These are phyloP conservation scores for Colletotrichum zoysiae DNA, from an alignment of 2,329 filamentous ascomycete species.

Conservation along the genomic window DNA sequence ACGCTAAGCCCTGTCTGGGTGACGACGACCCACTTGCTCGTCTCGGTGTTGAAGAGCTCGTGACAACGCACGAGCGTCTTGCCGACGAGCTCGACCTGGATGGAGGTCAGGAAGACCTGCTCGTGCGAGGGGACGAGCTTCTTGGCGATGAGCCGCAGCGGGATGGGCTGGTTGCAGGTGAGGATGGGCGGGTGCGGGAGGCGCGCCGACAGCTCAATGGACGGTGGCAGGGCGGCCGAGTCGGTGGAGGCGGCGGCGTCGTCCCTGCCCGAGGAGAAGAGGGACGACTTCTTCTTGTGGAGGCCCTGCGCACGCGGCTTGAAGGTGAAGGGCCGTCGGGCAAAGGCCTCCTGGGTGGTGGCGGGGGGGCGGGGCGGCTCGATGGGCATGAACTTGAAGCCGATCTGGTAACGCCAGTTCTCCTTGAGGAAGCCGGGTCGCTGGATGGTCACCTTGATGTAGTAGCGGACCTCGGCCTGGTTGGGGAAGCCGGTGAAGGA, in stretches of 20 bases:
- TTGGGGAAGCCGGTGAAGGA: conserved; percentile 89
- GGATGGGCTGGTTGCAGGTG: conserved; percentile 89
- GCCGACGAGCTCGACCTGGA: conserved; percentile 86
- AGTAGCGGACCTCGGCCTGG: conserved; percentile 92
- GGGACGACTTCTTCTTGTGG: conserved; percentile 66
- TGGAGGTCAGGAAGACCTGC: conserved; percentile 78
- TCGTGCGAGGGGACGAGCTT: conserved; percentile 79
- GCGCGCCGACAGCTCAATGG: conserved; percentile 81
- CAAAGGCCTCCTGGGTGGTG: conserved; percentile 84
- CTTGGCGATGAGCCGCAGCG: conserved; percentile 82
- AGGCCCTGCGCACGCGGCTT: conserved; percentile 53
- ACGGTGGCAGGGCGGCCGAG: conserved; percentile 66
- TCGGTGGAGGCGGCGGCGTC: conserved; percentile 40
- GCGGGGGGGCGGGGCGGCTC: conserved; percentile 82
- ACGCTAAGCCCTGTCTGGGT: conserved; percentile 79
- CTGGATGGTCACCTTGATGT: conserved; percentile 93
- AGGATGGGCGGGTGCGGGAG: conserved; percentile 89
- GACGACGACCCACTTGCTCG: conserved; percentile 80
- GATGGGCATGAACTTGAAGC: conserved; percentile 91
- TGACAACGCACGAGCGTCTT: conserved; percentile 85
- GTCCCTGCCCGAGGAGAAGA: conserved; percentile 64
- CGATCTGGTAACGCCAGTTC: conserved; percentile 78
- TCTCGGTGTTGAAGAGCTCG: conserved; percentile 77
- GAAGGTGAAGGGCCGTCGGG: conserved; percentile 76
- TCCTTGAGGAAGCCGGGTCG: conserved; percentile 91